Evolutionary conservation across 1,139 yeast species (phyloP), one percentile per base, ranked within the genome.

Genomic region (Suhomyces kunorum): DNA sequence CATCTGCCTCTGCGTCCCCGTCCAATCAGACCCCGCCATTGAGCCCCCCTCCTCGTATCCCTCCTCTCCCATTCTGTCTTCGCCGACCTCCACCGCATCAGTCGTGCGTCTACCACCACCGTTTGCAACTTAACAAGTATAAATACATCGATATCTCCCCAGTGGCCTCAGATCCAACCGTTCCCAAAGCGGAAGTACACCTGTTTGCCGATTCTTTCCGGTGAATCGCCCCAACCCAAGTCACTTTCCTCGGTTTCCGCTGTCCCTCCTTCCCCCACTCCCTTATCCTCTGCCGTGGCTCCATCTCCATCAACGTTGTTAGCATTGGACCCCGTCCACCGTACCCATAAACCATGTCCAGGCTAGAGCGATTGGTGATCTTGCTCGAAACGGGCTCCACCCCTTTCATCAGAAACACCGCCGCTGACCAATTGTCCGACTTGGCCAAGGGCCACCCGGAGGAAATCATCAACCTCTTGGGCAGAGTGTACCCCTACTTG

Each of bases 371-470:
- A 47, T 79, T 84, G 58, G 92, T 84, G 47, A 78, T 83, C 17
- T 70, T 92, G 46, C 69, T 94, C 50, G 98, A 94, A 65, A 87
- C 97, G 3, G 98, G 98, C 11, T 88, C 97, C 12, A 89, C 98
- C 6, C 87, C 88, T 28, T 87, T 88, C 59, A 94, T 94, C 36
- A 78, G 98, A 50, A 88, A 87, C 56, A 88, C 97, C 9, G 99
- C 98, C 0, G 98, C 98, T 2, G 97, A 92, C 57, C 99, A 94
- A 64, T 73, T 94, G 51, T 89, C 96, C 3, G 98, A 90, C 54
- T 75, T 94, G 36, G 98, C 96, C 22, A 86, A 85, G 59, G 84
- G 87, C 32, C 98, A 94, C 54, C 97, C 98, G 0, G 98, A 90
- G 59, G 98, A 94, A 57, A 79, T 87, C 22, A 73, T 89, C 43